Evolutionary conservation across 495 filamentous ascomycete genomes (phyloP), one percentile per base, ranked within the genome.

Genomic region (Penicillium coffeae): DNA sequence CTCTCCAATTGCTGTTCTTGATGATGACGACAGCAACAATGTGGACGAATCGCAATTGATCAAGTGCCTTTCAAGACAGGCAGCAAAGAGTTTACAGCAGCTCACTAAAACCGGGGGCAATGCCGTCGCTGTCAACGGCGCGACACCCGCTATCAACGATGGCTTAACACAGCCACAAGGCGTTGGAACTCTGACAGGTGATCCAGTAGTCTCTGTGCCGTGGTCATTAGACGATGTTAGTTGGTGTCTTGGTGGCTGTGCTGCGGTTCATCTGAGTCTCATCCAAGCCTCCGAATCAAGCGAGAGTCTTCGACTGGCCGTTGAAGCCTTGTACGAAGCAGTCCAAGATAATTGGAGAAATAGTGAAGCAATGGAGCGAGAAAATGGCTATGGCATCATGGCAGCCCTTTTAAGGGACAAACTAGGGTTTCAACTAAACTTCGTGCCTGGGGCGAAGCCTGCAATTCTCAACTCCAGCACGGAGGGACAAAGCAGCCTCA

Each of bases 301-400:
- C 8, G 78, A 87, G 36, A 81, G 77, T 22, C 77, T 89, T 30
- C 70, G 88, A n/a, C 77, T 87, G 32, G 84, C 90, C 3, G 84
- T 95, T 9, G 81, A 90, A 53, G 85, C 93, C 42, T 72, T 95
- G 36, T 89, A 96, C 51, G 82, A 86, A 59, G 85, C 85, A 43
- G 84, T 95, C 13, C 82, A 87, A 58, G 83, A 86, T 39, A 96
- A 85, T 62, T 98, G 93, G 93, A 81, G 93, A 54, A 97, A 96
- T 54, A 97, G 94, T 57, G 93, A 98, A 66, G 91, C 92, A 40
- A 95, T 98, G 89, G 93, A 98, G 66, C 83, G 83, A 60, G 91
- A 95, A 46, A 95, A 90, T 58, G 93, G 91, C 9, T 98, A 95
- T 62, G 85, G 87, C 12, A 86, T 96, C n/a, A 72, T 97, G 25